phyloP scores from a whole-genome alignment of 345 rosid genomes.

The Populus alba region DNA sequence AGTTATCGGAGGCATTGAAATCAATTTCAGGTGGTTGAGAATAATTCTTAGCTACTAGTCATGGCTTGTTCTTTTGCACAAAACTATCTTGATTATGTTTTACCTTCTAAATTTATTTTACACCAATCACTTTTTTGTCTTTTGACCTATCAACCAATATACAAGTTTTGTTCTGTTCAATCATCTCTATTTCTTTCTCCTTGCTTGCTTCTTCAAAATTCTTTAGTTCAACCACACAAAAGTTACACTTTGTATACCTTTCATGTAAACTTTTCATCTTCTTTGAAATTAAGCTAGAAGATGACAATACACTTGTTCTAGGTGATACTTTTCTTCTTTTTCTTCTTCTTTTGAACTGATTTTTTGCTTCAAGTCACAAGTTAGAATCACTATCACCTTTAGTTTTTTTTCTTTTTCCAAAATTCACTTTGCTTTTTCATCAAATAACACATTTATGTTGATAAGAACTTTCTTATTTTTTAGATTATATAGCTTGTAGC shows the following conservation, averaged over 20 bases:
- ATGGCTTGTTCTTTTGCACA: neutral
- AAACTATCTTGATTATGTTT: neutral
- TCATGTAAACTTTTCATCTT: neutral
- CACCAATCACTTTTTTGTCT: neutral
- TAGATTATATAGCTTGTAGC: neutral
- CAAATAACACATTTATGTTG: neutral
- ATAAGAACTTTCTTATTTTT: neutral
- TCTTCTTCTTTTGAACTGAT: neutral
- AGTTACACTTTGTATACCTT: neutral
- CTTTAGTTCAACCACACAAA: neutral
- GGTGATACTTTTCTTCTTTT: neutral
- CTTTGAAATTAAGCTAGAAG: neutral
- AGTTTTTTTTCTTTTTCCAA: neutral
- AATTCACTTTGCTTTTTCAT: neutral
- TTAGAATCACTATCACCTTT: neutral
- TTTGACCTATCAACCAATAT: neutral
- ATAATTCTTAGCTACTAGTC: neutral
- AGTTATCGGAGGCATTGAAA: neutral
- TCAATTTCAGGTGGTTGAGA: neutral
- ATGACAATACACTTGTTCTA: too few species aligned
- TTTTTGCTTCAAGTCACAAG: neutral
- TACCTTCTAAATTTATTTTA: neutral
- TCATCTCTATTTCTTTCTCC: neutral
- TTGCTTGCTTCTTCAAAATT: neutral
- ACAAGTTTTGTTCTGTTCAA: neutral